phyloP scores from a whole-genome alignment of 441 rosid genomes.

The Kokia cookei region DNA sequence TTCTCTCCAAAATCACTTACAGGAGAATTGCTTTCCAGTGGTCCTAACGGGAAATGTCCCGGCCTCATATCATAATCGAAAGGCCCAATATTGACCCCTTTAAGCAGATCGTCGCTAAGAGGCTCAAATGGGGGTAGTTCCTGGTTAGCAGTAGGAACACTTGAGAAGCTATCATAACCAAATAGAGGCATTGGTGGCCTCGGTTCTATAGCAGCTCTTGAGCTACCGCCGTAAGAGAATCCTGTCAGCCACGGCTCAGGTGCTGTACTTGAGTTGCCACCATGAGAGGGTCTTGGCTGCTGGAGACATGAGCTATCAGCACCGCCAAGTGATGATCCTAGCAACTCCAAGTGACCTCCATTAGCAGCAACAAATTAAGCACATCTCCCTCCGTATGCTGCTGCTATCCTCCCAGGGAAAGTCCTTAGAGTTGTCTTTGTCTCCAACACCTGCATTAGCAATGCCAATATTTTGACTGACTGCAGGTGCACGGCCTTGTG shows the following conservation, averaged over 20 bases:
- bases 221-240: too few species aligned
- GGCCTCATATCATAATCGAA: too few species aligned
- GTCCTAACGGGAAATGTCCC: neutral
- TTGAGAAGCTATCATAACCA: neutral
- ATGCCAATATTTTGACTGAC: neutral
- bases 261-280: neutral
- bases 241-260: neutral
- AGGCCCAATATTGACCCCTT: neutral
- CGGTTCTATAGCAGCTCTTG: neutral
- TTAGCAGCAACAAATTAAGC: neutral
- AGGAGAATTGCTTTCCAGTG: neutral
- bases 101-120: neutral
- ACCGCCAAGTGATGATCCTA: neutral
- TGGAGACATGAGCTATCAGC: neutral
- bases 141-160: neutral
- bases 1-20: neutral
- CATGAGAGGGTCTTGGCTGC: neutral
- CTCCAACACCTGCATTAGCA: neutral
- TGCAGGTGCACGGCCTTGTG: neutral
- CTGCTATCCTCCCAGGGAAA: slow-evolving; percentile 2
- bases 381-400: neutral
- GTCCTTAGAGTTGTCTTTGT: neutral
- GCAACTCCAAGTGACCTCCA: neutral
- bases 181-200: neutral
- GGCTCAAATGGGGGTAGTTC: neutral